Evolutionary conservation across 257 asterid species (phyloP).

Genomic region (Ehretia macrophylla): DNA sequence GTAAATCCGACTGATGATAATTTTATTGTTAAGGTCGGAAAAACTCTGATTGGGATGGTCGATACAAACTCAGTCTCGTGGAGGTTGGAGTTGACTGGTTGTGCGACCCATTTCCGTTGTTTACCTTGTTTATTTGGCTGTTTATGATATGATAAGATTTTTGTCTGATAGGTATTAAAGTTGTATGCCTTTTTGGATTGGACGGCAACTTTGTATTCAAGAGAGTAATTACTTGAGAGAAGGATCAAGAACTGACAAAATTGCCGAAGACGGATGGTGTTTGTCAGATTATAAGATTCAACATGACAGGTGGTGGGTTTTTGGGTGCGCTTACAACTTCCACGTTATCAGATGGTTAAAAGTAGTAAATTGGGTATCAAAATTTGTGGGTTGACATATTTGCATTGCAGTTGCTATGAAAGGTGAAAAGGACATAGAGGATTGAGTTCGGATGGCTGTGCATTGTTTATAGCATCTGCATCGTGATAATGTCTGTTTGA

Average conservation of each 20-base stretch:
- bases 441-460: slow-evolving; percentile 1
- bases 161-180: too few species aligned
- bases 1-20: too few species aligned
- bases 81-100: not conserved
- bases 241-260: too few species aligned
- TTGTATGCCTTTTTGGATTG: too few species aligned
- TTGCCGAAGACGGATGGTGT: not conserved
- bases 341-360: not conserved
- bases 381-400: slow-evolving; percentile 12
- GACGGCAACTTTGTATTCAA: too few species aligned
- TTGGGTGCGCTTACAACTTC: not conserved
- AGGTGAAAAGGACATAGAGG: not conserved
- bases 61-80: not conserved
- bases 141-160: not conserved
- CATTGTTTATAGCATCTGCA: slow-evolving; percentile 9
- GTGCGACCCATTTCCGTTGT: not conserved
- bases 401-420: not conserved
- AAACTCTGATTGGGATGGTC: too few species aligned
- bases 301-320: slow-evolving; percentile 3
- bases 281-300: not conserved
- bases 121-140: not conserved
- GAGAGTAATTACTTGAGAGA: too few species aligned
- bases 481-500: not conserved
- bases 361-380: slow-evolving; percentile 5
- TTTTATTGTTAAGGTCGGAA: too few species aligned